These are phyloP conservation scores for Paraconiothyrium brasiliense DNA, from an alignment of 2,329 filamentous ascomycete species.

Conservation along the genomic window DNA sequence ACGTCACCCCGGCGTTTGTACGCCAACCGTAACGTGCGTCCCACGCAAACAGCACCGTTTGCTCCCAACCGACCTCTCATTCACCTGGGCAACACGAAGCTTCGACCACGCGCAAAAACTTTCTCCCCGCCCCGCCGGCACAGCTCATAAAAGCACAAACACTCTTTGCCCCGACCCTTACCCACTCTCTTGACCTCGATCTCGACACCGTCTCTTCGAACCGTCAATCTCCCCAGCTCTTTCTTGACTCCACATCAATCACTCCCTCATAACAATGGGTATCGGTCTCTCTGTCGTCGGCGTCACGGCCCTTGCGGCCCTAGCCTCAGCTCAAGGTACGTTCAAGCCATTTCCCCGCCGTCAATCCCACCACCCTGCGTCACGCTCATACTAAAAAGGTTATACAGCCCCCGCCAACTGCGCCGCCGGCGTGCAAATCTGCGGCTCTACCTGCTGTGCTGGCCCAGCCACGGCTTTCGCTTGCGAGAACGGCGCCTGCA, in stretches of 20 bases:
- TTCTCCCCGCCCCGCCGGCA: neutral
- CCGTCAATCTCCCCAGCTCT: neutral
- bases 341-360: neutral
- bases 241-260: neutral
- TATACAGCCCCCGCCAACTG: neutral
- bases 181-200: neutral
- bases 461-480: neutral
- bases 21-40: neutral
- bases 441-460: neutral
- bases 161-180: neutral
- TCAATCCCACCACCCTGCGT: neutral
- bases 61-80: neutral
- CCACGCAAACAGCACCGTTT: neutral
- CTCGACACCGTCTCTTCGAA: neutral
- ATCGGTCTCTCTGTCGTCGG: neutral
- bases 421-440: neutral
- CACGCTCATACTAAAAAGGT: neutral
- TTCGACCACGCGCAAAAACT: neutral
- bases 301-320: neutral
- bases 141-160: neutral
- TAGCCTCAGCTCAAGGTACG: conserved; percentile 3
- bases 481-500: neutral
- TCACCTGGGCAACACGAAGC: neutral
- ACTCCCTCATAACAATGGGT: neutral
- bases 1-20: neutral